Percentiles rank a stretch among this genome's conserved stretches.
phyloP scores from a whole-genome alignment of 352 stramenopile species.

The Plasmopara muralis region DNA sequence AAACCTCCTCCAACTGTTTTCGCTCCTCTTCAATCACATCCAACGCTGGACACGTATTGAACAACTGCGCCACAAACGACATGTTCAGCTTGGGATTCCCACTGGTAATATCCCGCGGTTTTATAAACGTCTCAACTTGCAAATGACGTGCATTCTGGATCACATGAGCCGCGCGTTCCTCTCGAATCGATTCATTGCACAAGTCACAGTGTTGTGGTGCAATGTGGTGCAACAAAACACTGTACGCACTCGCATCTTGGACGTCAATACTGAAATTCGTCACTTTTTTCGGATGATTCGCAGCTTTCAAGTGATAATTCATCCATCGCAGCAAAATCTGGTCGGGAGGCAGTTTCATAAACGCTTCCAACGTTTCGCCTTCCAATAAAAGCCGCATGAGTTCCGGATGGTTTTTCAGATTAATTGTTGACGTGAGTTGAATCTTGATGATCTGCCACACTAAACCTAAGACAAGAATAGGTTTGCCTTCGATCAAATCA shows the following conservation, averaged over 20 bases:
- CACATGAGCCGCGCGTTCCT: slow-evolving; percentile 71
- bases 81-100: slow-evolving; percentile 91
- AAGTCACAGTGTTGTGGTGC: slow-evolving; percentile 64
- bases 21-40: slow-evolving; percentile 78
- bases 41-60: slow-evolving; percentile 87
- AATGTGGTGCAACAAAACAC: slow-evolving; percentile 84
- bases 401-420: slow-evolving; percentile 90
- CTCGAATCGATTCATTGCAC: slow-evolving; percentile 39
- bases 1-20: slow-evolving; percentile 80
- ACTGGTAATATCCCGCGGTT: slow-evolving; percentile 87
- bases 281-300: slow-evolving; percentile 60
- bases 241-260: slow-evolving; percentile 83
- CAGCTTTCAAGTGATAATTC: slow-evolving; percentile 89
- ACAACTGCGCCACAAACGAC: slow-evolving; percentile 86
- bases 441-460: slow-evolving; percentile 95
- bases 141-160: slow-evolving; percentile 80
- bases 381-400: slow-evolving; percentile 80
- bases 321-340: slow-evolving; percentile 91
- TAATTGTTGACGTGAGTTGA: slow-evolving; percentile 88
- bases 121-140: slow-evolving; percentile 88
- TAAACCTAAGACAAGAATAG: slow-evolving; percentile 87
- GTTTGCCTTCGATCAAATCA: slow-evolving; percentile 77
- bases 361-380: slow-evolving; percentile 82
- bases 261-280: slow-evolving; percentile 80
- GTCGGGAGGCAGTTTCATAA: slow-evolving; percentile 88